Base-by-base conservation (phyloP, 495 filamentous ascomycete species). In the Hyaloscypha hepaticicola region DNA sequence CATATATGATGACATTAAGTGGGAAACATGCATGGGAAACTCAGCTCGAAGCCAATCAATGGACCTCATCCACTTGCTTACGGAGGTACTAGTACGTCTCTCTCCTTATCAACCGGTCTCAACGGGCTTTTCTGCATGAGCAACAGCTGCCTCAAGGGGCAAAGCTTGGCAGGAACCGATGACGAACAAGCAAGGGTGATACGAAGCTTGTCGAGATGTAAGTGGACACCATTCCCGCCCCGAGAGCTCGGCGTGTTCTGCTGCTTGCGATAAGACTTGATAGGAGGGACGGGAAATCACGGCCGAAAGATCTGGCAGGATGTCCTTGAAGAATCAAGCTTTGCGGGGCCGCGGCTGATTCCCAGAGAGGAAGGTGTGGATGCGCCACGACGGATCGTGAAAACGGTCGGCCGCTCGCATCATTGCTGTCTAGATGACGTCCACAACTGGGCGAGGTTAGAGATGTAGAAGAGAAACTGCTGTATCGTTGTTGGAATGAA, bases 11-110 rank as follows among this genome's bases (percentile, higher is more conserved):
- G 48, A 5, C 16, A 51, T 5, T 6, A n/a, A 5, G 5, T 6
- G 48, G 16, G 48, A 24, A 51, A 51, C 48, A 51, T 51, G 48
- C 48, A 51, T 51, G 48, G 48, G 19, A 51, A 51, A 16, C 5
- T 16, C 5, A 24, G 48, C 5, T 51, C 6, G 22, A n/a, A 24
- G 5, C 48, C 19, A n/a, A n/a, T n/a, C 48, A 51, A 7, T 7
- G 19, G 48, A n/a, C 48, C 48, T 7, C 48, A 4, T n/a, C 16
- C 19, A 4, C 48, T 51, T n/a, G n/a, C n/a, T n/a, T n/a, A n/a
- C n/a, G n/a, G n/a, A n/a, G n/a, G n/a, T n/a, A n/a, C n/a, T n/a
- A n/a, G n/a, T n/a, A n/a, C 19, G 22, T 51, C 48, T n/a, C 48
- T n/a, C 19, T 24, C 19, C 5, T 51, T 5, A 51, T n/a, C 16